Percentiles rank a stretch among this genome's conserved stretches.
phyloP scores from a whole-genome alignment of 2,329 filamentous ascomycete species.

The Cercospora janseana region DNA sequence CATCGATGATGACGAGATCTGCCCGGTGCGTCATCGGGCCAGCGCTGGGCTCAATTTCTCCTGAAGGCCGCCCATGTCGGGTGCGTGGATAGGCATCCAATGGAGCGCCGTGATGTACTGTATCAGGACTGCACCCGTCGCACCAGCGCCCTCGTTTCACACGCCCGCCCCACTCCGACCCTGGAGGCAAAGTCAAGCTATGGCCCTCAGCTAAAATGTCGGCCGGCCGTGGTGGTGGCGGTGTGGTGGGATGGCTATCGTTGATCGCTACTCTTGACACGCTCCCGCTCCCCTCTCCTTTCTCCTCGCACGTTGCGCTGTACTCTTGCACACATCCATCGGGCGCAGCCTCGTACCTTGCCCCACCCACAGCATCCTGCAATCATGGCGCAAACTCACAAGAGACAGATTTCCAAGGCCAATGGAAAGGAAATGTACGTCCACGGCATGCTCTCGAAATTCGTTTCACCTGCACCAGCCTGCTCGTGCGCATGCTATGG shows the following conservation, averaged over 20 bases:
- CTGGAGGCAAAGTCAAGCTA: conserved; percentile 12
- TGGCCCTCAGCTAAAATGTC: conserved; percentile 12
- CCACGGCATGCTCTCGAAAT: background rate
- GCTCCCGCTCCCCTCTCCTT: conserved; percentile 1
- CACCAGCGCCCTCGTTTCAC: background rate
- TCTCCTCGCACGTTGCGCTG: background rate
- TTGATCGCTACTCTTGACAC: conserved; percentile 6
- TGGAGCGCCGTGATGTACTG: background rate
- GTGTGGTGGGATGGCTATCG: conserved; percentile 14
- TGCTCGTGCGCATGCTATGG: background rate
- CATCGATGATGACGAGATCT: too few species aligned
- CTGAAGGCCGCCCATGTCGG: background rate
- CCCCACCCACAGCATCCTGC: background rate
- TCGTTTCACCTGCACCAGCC: background rate
- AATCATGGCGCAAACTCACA: conserved; percentile 27
- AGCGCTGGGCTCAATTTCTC: background rate
- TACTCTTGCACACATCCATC: background rate
- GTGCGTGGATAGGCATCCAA: too few species aligned
- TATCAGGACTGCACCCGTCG: conserved; percentile 6
- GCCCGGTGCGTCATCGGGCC: conserved; percentile 4
- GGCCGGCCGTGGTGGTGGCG: conserved; percentile 15
- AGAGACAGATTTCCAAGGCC: conserved; percentile 36
- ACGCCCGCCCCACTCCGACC: background rate
- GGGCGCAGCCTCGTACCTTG: background rate
- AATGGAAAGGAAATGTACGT: conserved; percentile 38